Conservation (phyloP, 1,284 basidiomycete species). For the Peniophora sp. region DNA sequence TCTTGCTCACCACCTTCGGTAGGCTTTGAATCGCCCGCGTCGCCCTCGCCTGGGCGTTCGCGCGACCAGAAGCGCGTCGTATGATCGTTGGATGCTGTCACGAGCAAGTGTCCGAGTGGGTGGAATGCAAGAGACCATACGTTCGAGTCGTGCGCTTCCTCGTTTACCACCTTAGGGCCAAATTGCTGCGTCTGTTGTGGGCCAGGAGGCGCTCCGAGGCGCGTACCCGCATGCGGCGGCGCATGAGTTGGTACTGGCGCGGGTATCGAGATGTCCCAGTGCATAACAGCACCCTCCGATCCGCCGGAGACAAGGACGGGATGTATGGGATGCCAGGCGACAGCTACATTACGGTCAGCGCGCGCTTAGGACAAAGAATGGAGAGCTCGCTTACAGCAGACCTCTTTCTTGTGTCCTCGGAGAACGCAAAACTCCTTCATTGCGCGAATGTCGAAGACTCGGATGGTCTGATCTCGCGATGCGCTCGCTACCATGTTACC, state of each 20-base stretch:
- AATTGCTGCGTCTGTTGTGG: conserved; percentile 22
- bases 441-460: conserved; percentile 96
- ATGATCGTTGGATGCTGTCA: conserved; percentile 91
- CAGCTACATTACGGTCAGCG: conserved; percentile 36
- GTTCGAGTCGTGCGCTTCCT: conserved; percentile 94
- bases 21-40: conserved; percentile 72
- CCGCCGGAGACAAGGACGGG: conserved; percentile 90
- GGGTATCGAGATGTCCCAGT: conserved; percentile 73
- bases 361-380: conserved; percentile 1
- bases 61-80: conserved; percentile 97
- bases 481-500: conserved; percentile 92
- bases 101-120: conserved; percentile 92
- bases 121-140: conserved; percentile 96
- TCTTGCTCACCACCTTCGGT: conserved; percentile 50
- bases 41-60: conserved; percentile 72
- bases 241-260: conserved; percentile 3
- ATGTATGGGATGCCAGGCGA: conserved; percentile 95
- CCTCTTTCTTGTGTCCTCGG: conserved; percentile 95
- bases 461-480: conserved; percentile 88
- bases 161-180: conserved; percentile 72
- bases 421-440: conserved; percentile 93
- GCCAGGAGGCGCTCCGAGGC: conserved; percentile 24
- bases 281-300: conserved; percentile 86
- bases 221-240: neutral
- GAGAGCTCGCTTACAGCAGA: conserved; percentile 72